Conservation (phyloP, 352 stramenopile genomes). For the Pythium graminicola region DNA sequence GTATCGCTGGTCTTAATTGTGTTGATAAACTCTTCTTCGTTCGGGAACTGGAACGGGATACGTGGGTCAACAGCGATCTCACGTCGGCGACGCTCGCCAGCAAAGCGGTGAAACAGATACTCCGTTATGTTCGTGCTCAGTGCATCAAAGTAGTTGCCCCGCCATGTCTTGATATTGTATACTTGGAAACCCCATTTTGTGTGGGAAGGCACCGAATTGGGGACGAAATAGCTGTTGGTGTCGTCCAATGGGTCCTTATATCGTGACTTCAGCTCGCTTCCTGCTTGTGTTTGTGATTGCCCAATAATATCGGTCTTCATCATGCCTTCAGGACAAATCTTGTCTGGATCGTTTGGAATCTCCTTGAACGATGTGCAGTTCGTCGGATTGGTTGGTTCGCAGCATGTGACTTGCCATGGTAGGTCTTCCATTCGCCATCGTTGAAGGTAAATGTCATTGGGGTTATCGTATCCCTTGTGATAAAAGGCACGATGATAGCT, state of each 20-base stretch:
- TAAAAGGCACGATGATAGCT: slow-evolving; percentile 96
- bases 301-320: slow-evolving; percentile 59
- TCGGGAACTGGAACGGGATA: slow-evolving; percentile 42
- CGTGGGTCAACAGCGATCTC: slow-evolving; percentile 36
- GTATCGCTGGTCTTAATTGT: slow-evolving; percentile 49
- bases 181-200: slow-evolving; percentile 74
- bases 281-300: slow-evolving; percentile 47
- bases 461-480: slow-evolving; percentile 92
- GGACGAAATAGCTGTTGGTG: slow-evolving; percentile 85
- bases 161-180: slow-evolving; percentile 90
- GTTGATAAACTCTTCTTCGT: slow-evolving; percentile 40
- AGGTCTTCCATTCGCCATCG: slow-evolving; percentile 93
- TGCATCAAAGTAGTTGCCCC: slow-evolving; percentile 93
- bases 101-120: slow-evolving; percentile 69
- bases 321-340: slow-evolving; percentile 46
- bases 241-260: slow-evolving; percentile 92
- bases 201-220: slow-evolving; percentile 79
- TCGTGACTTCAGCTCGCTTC: slow-evolving; percentile 58
- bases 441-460: slow-evolving; percentile 96
- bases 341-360: slow-evolving; percentile 24
- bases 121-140: slow-evolving; percentile 90
- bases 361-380: slow-evolving; percentile 44
- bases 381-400: slow-evolving; percentile 45
- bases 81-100: slow-evolving; percentile 34
- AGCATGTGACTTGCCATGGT: slow-evolving; percentile 90